A percentile compares a stretch with the other conserved stretches of the same genome.
Evolutionary conservation across 805 yeast species (phyloP).

Genomic region (Cyberlindnera galapagoensis): DNA sequence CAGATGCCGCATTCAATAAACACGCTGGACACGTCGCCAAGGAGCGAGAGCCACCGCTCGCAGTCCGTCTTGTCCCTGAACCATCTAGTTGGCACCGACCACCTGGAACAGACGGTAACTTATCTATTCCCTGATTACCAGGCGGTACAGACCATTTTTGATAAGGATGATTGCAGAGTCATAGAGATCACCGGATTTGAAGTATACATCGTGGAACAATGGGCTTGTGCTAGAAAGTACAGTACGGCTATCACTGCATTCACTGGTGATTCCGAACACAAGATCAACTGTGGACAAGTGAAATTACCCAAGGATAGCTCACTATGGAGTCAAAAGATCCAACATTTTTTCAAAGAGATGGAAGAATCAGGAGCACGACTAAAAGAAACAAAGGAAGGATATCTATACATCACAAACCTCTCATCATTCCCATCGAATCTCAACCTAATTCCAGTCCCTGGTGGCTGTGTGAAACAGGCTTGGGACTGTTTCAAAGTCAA

Average conservation of each 20-base stretch:
- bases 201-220: constrained; percentile 88
- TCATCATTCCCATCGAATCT: constrained; percentile 71
- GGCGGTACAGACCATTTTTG: constrained; percentile 42
- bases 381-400: constrained; percentile 54
- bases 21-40: no score
- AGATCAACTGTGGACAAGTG: constrained; percentile 54
- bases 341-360: constrained; percentile 59
- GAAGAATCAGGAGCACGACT: constrained; percentile 61
- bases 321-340: constrained; percentile 37
- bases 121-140: constrained; percentile 51
- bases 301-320: constrained; percentile 34
- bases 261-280: constrained; percentile 76
- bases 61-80: constrained; percentile 1
- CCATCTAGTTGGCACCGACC: background rate
- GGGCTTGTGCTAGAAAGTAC: constrained; percentile 71
- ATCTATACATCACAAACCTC: constrained; percentile 75
- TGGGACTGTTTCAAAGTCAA: constrained; percentile 61
- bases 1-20: no score
- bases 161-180: constrained; percentile 37
- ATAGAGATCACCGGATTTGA: constrained; percentile 69
- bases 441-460: constrained; percentile 62
- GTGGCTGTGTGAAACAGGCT: constrained; percentile 42
- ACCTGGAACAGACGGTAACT: constrained; percentile 6
- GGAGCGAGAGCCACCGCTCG: no score
- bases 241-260: constrained; percentile 70